These are phyloP conservation scores for Biscogniauxia marginata DNA, from an alignment of 2,329 filamentous ascomycete species.

Conservation along the genomic window DNA sequence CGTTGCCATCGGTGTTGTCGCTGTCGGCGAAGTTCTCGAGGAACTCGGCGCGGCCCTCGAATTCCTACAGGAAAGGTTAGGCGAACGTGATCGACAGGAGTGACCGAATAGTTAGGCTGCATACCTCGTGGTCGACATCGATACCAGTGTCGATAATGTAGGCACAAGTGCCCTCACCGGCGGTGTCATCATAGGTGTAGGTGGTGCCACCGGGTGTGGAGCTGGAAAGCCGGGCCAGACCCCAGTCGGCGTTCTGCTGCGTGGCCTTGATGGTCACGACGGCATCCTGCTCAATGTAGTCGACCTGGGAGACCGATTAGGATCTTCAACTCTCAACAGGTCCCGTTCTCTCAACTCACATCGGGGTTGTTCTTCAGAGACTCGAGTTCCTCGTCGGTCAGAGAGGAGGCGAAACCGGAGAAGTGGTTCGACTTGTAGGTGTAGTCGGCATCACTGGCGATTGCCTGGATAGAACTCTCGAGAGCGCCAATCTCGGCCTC, in stretches of 20 bases:
- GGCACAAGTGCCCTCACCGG: slow-evolving; percentile 43
- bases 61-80: slow-evolving; percentile 30
- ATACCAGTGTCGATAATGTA: slow-evolving; percentile 59
- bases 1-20: slow-evolving; percentile 36
- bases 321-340: not conserved
- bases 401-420: slow-evolving; percentile 42
- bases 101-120: not conserved
- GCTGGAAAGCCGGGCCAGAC: slow-evolving; percentile 45
- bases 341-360: slow-evolving; percentile 29
- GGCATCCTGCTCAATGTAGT: slow-evolving; percentile 35
- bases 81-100: not conserved
- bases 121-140: slow-evolving; percentile 39
- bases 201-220: slow-evolving; percentile 32
- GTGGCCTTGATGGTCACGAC: slow-evolving; percentile 26
- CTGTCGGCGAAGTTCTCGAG: slow-evolving; percentile 29
- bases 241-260: slow-evolving; percentile 39
- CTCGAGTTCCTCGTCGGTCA: slow-evolving; percentile 42
- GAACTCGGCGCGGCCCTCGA: slow-evolving; percentile 41
- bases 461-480: slow-evolving; percentile 29
- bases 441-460: slow-evolving; percentile 32
- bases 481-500: slow-evolving; percentile 28
- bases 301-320: slow-evolving; percentile 26
- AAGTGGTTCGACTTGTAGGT: slow-evolving; percentile 33
- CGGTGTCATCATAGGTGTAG: slow-evolving; percentile 44
- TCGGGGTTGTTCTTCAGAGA: slow-evolving; percentile 39